Evolutionary conservation across 75 land plant genomes (phyloP), one percentile per base, ranked within the genome.

Genomic region (Picea glauca): DNA sequence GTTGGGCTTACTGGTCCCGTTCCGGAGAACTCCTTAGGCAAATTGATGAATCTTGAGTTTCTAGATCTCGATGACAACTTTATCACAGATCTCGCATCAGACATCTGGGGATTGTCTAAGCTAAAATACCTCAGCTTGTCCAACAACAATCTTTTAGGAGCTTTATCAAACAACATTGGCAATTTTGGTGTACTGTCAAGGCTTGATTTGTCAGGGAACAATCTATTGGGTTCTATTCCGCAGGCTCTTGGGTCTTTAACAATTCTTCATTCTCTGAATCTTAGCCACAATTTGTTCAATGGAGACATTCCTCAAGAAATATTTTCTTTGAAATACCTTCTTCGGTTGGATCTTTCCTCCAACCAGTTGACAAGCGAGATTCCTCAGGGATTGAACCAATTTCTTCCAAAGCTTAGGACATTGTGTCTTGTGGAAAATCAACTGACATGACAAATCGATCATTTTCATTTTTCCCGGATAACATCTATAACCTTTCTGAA

Each of bases 21-120:
- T 65, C 95, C 93, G 5, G 91, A 90, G 0, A 83, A 74, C 78
- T 87, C 92, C 66, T 77, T 94, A 31, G 92, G 94, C 11, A 91
- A 91, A 74, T 84, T 88, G 58, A 75, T 21, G 76, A 82, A 75
- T 73, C 85, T 95, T 60, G 79, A 91, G 30, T 13, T 15, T 43
- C 78, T 95, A 77, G 93, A 93, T 74, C 83, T 95, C 32, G 88
- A 88, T 78, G 78, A 81, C 75, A 95, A 95, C 80, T 73, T 68
- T 43, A 85, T 95, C 79, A 79, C 86, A 43, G 90, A 76, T 17
- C 74, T 87, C 58, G 76, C 92, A 26, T 80, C 85, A 58, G 94
- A 83, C 85, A 81, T 85, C 3, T 85, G 83, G 88, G 83, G 84
- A 23, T 79, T 88, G 62, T 62, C 60, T 35, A 83, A 87, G n/a